A percentile compares a stretch with the other conserved stretches of the same genome.
Evolutionary conservation across 2,329 filamentous ascomycete genomes (phyloP).

Genomic region (Gyromitra esculenta): DNA sequence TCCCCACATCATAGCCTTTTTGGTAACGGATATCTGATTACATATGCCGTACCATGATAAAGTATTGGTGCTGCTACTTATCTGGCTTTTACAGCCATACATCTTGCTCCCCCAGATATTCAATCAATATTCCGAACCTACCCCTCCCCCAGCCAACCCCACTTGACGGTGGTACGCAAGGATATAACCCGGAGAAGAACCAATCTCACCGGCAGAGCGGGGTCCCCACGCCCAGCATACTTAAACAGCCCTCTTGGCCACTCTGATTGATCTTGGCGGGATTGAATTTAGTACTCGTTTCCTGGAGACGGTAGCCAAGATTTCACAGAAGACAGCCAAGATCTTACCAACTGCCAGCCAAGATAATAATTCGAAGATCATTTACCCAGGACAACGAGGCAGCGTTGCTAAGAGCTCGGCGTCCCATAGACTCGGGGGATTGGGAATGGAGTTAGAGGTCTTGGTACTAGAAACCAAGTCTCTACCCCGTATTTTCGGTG

Average conservation of each 20-base stretch:
- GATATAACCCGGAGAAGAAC: constrained; percentile 32
- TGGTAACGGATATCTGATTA: constrained; percentile 1
- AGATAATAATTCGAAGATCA: constrained; percentile 14
- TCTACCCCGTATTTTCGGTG: constrained; percentile 29
- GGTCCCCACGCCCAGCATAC: constrained; percentile 16
- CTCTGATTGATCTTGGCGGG: constrained; percentile 22
- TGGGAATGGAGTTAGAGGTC: constrained; percentile 22
- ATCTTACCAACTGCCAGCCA: not conserved
- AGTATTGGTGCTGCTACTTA: too few species aligned
- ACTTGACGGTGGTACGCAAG: constrained; percentile 20
- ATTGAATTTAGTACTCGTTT: not conserved
- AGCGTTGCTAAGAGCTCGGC: constrained; percentile 10
- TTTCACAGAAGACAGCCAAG: not conserved
- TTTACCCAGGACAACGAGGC: constrained; percentile 37
- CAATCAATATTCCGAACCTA: not conserved
- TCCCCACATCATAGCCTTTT: constrained; percentile 7
- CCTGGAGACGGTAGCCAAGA: constrained; percentile 8
- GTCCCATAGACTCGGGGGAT: constrained; percentile 41
- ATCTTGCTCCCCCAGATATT: not conserved
- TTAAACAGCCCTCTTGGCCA: constrained; percentile 38
- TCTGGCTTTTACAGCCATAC: not conserved
- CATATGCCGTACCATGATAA: not conserved
- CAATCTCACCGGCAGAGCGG: constrained; percentile 18
- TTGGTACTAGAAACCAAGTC: constrained; percentile 15
- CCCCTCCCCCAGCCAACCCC: not conserved